Conservation (phyloP, 1,139 yeast genomes). For the Candida glucosophila region DNA sequence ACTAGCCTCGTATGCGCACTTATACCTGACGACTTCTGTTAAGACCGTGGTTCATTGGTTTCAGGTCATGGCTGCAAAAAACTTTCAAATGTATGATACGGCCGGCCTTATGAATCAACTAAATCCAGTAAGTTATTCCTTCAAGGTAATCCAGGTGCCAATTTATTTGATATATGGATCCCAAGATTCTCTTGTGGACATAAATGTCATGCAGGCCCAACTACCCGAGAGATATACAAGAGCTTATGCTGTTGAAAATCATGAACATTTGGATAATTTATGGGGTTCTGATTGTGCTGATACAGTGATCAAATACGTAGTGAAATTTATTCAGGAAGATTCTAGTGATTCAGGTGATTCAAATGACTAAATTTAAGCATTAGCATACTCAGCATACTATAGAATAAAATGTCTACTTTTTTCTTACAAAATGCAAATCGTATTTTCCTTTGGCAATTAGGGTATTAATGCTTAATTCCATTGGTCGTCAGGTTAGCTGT, state of each 20-base stretch:
- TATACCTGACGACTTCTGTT: constrained; percentile 86
- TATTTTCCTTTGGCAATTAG: not conserved
- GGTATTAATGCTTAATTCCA: not conserved
- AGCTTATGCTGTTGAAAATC: constrained; percentile 42
- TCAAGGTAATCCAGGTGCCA: constrained; percentile 56
- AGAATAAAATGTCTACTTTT: too few relatives aligned
- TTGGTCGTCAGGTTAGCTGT: too few relatives aligned
- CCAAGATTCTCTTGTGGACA: constrained; percentile 76
- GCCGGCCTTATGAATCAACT: constrained; percentile 24
- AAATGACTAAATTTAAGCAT: too few relatives aligned
- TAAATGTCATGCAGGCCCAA: constrained; percentile 59
- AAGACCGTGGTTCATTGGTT: constrained; percentile 96
- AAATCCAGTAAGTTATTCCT: constrained; percentile 34
- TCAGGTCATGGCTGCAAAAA: constrained; percentile 73
- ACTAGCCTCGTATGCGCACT: constrained; percentile 67
- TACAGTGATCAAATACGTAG: constrained; percentile 37
- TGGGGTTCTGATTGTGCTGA: constrained; percentile 73
- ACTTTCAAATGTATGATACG: constrained; percentile 71
- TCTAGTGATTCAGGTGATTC: too few relatives aligned
- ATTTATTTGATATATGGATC: constrained; percentile 74
- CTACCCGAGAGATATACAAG: constrained; percentile 31
- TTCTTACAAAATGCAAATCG: not conserved
- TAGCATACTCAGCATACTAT: too few relatives aligned
- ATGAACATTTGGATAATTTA: constrained; percentile 82
- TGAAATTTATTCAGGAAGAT: constrained; percentile 23